These are phyloP conservation scores for Graphiopsis chlorocephala DNA, from an alignment of 2,329 filamentous ascomycete species.

Conservation along the genomic window DNA sequence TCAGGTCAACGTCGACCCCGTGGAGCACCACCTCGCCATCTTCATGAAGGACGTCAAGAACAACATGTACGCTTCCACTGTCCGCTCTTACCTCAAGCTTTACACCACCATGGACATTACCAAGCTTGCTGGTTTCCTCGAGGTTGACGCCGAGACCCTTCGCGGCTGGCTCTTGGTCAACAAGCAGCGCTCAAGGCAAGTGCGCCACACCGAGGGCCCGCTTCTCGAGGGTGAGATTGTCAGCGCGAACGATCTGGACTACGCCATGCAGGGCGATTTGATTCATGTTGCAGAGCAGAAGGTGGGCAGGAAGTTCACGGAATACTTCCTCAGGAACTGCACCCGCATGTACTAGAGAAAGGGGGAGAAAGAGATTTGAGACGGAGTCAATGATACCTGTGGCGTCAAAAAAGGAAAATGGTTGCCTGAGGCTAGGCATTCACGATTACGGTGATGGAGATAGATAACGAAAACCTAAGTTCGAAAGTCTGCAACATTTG, in stretches of 20 bases:
- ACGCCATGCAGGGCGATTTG: conserved; percentile 91
- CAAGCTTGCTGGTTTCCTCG: conserved; percentile 95
- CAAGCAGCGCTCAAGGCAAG: conserved; percentile 97
- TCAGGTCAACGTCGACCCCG: conserved; percentile 89
- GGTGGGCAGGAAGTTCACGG: conserved; percentile 92
- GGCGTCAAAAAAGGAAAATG: not conserved
- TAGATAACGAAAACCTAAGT: not conserved
- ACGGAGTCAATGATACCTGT: not conserved
- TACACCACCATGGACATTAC: conserved; percentile 99
- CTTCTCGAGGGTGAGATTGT: conserved; percentile 89
- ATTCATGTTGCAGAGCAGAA: conserved; percentile 99
- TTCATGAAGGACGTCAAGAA: conserved; percentile 99
- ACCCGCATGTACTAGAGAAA: conserved; percentile 80
- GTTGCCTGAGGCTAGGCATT: not conserved
- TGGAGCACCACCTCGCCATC: conserved; percentile 94
- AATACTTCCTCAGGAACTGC: conserved; percentile 98
- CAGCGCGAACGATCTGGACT: conserved; percentile 93
- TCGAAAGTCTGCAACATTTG: not conserved
- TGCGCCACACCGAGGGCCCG: conserved; percentile 87
- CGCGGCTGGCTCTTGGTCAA: conserved; percentile 92
- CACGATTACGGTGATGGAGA: not conserved
- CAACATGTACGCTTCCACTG: conserved; percentile 95
- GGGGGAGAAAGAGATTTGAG: not conserved
- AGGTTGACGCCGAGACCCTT: conserved; percentile 93
- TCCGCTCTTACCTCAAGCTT: conserved; percentile 97